Evolutionary conservation across 2,329 filamentous ascomycete species (phyloP).

Genomic region (Aspergillus brasiliensis): DNA sequence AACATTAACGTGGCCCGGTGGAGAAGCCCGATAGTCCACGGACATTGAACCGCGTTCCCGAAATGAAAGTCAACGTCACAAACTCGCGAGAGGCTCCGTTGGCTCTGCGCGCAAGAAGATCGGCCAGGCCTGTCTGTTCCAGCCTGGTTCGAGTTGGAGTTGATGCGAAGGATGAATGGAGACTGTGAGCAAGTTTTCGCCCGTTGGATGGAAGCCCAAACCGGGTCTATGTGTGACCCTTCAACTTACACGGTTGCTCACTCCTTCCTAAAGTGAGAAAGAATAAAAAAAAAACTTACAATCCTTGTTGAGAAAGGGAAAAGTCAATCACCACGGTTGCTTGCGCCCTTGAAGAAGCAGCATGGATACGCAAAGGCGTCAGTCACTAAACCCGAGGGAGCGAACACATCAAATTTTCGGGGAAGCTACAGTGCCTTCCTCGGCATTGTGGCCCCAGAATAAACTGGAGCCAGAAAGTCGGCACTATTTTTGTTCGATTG

Average conservation of each 20-base stretch:
- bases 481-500: background rate
- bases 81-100: constrained; percentile 13
- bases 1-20: constrained; percentile 24
- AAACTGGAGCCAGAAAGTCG: background rate
- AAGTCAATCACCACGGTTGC: background rate
- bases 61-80: constrained; percentile 24
- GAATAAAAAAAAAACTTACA: background rate
- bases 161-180: constrained; percentile 10
- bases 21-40: constrained; percentile 23
- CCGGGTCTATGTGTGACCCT: constrained; percentile 21
- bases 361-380: background rate
- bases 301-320: no score
- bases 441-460: background rate
- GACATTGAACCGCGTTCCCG: constrained; percentile 25
- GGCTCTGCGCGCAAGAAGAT: constrained; percentile 17
- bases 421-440: background rate
- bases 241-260: constrained; percentile 10
- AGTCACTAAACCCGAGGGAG: background rate
- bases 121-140: constrained; percentile 13
- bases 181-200: constrained; percentile 2
- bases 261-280: constrained; percentile 7
- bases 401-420: background rate
- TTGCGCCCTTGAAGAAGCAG: background rate
- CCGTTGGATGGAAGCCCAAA: constrained; percentile 12
- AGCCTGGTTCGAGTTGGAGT: constrained; percentile 8